Conservation (phyloP, 1,139 yeast genomes). For the Kluyveromyces sp. region DNA sequence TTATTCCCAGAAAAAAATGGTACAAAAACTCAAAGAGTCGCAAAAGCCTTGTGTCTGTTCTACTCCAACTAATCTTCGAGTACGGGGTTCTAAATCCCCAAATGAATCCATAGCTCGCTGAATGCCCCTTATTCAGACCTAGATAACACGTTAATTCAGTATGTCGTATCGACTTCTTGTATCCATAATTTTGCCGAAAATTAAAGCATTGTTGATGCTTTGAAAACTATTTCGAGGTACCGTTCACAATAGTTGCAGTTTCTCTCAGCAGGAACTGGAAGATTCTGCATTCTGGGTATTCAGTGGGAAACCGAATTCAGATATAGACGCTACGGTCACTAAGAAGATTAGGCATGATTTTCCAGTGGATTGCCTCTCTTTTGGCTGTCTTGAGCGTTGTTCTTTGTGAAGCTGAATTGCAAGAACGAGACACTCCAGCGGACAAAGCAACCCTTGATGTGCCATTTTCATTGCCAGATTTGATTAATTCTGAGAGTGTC, state of each 20-base stretch:
- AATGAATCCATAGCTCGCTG: background rate
- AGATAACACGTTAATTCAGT: background rate
- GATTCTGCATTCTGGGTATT: no score
- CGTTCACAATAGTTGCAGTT: background rate
- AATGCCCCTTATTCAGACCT: background rate
- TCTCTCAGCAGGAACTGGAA: no score
- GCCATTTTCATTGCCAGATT: conserved; percentile 33
- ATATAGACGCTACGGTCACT: no score
- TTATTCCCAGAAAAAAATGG: background rate
- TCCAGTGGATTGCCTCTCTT: background rate
- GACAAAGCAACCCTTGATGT: background rate
- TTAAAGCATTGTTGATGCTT: background rate
- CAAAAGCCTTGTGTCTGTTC: background rate
- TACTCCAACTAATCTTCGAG: no score
- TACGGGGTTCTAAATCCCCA: no score
- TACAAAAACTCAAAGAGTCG: background rate
- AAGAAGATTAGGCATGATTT: background rate
- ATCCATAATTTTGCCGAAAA: background rate
- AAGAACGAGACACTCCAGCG: background rate
- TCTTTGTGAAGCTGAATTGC: background rate
- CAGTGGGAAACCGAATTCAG: background rate
- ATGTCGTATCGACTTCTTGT: background rate
- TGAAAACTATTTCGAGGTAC: background rate
- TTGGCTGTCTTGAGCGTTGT: background rate
- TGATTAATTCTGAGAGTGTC: conserved; percentile 23